These are phyloP conservation scores for Aristolochia californica DNA, from an alignment of 164 flowering plant genomes.

Conservation along the genomic window DNA sequence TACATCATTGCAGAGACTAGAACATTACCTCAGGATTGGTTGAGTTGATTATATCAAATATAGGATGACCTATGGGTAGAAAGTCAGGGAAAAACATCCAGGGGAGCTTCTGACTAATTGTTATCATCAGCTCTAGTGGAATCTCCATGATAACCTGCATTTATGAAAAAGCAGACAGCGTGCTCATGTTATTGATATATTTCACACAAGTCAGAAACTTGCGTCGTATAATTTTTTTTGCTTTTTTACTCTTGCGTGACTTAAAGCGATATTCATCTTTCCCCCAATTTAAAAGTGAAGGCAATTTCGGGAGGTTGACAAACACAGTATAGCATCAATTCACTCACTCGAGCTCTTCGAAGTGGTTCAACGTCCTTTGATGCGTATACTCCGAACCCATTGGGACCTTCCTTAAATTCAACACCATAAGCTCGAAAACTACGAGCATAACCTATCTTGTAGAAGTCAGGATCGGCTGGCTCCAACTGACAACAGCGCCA, in stretches of 20 bases:
- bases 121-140: slow-evolving; percentile 88
- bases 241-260: not conserved
- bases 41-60: slow-evolving; percentile 94
- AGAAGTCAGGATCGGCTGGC: slow-evolving; percentile 90
- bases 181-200: not conserved
- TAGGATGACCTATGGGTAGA: slow-evolving; percentile 87
- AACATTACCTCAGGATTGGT: slow-evolving; percentile 73
- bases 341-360: slow-evolving; percentile 71
- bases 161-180: not conserved
- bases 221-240: not conserved
- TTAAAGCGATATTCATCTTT: not conserved
- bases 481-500: slow-evolving; percentile 39
- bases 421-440: slow-evolving; percentile 85
- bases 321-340: not conserved
- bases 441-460: slow-evolving; percentile 76
- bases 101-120: slow-evolving; percentile 79
- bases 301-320: not conserved
- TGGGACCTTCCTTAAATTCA: slow-evolving; percentile 88
- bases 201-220: not conserved
- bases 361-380: slow-evolving; percentile 81
- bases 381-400: slow-evolving; percentile 94
- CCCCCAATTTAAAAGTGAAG: not conserved
- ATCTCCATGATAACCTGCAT: slow-evolving; percentile 88
- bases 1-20: not conserved
- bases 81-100: slow-evolving; percentile 99